These are phyloP conservation scores for Bruguiera hainesii DNA, from an alignment of 441 rosid genomes.

Conservation along the genomic window DNA sequence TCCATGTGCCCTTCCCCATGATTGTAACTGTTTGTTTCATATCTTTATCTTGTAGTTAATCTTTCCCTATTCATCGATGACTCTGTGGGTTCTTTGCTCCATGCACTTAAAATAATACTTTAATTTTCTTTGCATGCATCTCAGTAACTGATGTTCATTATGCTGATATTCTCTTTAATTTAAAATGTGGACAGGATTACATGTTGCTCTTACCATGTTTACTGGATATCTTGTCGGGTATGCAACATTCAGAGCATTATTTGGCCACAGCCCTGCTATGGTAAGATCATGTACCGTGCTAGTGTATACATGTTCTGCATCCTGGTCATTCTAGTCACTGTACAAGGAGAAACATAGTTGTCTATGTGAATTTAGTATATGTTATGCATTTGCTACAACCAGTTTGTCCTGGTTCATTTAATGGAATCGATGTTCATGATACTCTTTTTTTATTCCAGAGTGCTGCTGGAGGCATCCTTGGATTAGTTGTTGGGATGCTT, in stretches of 20 bases:
- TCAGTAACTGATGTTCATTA: not conserved
- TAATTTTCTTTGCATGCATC: too few species aligned
- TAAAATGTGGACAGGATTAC: conserved; percentile 49
- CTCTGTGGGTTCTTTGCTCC: too few species aligned
- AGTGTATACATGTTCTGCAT: not conserved
- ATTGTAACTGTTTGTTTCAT: not conserved
- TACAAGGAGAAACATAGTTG: not conserved
- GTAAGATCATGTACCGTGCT: conserved; percentile 25
- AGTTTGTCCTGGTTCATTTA: not conserved
- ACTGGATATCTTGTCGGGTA: conserved; percentile 88
- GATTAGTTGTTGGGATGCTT: conserved; percentile 83
- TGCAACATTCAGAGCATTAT: conserved; percentile 80
- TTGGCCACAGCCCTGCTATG: conserved; percentile 62
- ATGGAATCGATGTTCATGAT: not conserved
- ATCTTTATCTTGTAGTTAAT: not conserved
- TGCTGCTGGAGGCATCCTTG: conserved; percentile 94
- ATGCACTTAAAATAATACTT: not conserved
- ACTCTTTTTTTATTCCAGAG: conserved; percentile 38
- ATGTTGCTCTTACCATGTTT: conserved; percentile 84
- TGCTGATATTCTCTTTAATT: not conserved
- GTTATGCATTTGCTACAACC: not conserved
- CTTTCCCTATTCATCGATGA: too few species aligned
- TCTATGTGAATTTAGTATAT: not conserved
- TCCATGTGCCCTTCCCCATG: not conserved
- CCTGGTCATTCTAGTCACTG: not conserved